Conservation (phyloP, 208 protist genomes). For the Herpetomonas tarakana region DNA sequence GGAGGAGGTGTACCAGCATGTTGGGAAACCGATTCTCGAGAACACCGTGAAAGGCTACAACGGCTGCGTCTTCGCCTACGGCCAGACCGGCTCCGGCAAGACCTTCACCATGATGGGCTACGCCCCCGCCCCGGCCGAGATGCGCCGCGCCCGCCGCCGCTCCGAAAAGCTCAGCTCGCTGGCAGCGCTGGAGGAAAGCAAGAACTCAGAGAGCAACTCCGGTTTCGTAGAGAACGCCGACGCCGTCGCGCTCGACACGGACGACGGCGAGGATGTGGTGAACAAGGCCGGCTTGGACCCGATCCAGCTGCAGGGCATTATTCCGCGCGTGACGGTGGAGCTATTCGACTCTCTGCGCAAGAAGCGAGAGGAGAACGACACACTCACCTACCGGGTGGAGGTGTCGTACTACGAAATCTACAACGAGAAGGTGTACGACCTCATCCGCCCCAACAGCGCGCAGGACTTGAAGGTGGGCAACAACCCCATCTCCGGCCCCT, state of each 20-base stretch:
- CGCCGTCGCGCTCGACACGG: slow-evolving; percentile 13
- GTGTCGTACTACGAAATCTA: slow-evolving; percentile 90
- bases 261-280: slow-evolving; percentile 33
- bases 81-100: slow-evolving; percentile 90
- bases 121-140: slow-evolving; percentile 27
- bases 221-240: slow-evolving; percentile 11
- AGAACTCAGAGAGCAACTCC: not conserved
- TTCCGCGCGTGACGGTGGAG: slow-evolving; percentile 65
- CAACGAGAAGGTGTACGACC: slow-evolving; percentile 88
- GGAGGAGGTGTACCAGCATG: slow-evolving; percentile 64
- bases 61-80: slow-evolving; percentile 89
- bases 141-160: slow-evolving; percentile 18
- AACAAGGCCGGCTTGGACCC: slow-evolving; percentile 52
- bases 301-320: slow-evolving; percentile 74
- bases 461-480: slow-evolving; percentile 73
- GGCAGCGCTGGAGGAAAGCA: slow-evolving; percentile 8
- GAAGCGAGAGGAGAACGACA: slow-evolving; percentile 53
- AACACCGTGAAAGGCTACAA: slow-evolving; percentile 85
- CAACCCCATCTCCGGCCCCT: slow-evolving; percentile 57
- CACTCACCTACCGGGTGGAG: slow-evolving; percentile 72
- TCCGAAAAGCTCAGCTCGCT: not conserved
- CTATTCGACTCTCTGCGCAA: slow-evolving; percentile 53
- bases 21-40: slow-evolving; percentile 70
- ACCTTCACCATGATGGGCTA: slow-evolving; percentile 93
- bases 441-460: slow-evolving; percentile 41